These are phyloP conservation scores for Glarea lozoyensis DNA, from an alignment of 495 filamentous ascomycete species.

Conservation along the genomic window DNA sequence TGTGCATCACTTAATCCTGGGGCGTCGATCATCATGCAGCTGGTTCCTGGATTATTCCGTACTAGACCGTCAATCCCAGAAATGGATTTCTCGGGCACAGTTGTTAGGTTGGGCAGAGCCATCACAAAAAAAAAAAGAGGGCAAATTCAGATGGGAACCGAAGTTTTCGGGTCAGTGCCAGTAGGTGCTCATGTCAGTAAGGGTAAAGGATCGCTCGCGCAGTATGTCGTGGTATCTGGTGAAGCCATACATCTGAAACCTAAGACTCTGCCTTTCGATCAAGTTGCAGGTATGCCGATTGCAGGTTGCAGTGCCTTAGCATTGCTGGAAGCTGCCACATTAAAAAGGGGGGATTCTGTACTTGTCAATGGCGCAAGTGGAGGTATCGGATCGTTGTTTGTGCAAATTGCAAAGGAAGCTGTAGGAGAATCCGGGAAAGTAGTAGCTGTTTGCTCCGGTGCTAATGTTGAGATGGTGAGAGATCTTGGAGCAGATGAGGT, in stretches of 20 bases:
- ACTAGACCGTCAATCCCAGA: slow-evolving; percentile 28
- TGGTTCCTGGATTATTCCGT: slow-evolving; percentile 26
- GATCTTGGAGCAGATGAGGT: slow-evolving; percentile 26
- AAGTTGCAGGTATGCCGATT: slow-evolving; percentile 28
- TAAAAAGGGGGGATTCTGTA: slow-evolving; percentile 22
- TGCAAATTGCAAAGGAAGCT: slow-evolving; percentile 27
- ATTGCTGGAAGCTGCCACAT: slow-evolving; percentile 17
- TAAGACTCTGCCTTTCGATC: slow-evolving; percentile 1
- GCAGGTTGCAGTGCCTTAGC: slow-evolving; percentile 26
- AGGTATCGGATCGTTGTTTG: slow-evolving; percentile 28
- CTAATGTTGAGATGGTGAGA: slow-evolving; percentile 23
- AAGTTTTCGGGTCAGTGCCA: slow-evolving; percentile 26
- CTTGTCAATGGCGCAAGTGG: slow-evolving; percentile 33
- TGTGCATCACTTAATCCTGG: slow-evolving; percentile 35
- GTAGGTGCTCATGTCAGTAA: slow-evolving; percentile 17
- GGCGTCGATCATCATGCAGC: slow-evolving; percentile 25
- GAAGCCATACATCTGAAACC: slow-evolving; percentile 22
- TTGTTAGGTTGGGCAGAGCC: slow-evolving; percentile 21
- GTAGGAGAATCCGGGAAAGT: slow-evolving; percentile 27
- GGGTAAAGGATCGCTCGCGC: slow-evolving; percentile 28
- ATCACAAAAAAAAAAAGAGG: slow-evolving; percentile 1
- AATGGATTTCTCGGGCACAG: slow-evolving; percentile 32
- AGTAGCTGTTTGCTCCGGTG: slow-evolving; percentile 30
- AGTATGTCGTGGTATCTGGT: slow-evolving; percentile 23
- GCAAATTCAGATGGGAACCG: slow-evolving; percentile 18